Percentiles rank a stretch among this genome's conserved stretches.
phyloP scores from a whole-genome alignment of 2,329 filamentous ascomycete genomes.

The Aspergillus latus region DNA sequence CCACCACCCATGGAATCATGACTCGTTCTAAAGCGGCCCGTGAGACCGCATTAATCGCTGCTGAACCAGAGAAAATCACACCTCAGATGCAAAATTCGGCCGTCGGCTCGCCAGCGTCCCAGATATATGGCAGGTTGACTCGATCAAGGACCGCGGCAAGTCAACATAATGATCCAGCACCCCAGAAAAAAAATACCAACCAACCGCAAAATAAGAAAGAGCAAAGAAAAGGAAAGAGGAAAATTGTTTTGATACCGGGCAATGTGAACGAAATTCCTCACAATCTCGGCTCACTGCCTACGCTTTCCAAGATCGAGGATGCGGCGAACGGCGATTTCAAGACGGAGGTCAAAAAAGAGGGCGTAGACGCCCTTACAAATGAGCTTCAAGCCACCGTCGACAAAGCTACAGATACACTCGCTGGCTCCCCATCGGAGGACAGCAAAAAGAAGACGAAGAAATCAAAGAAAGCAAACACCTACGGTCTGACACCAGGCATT shows the following conservation, averaged over 20 bases:
- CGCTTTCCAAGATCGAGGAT: not conserved
- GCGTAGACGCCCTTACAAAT: conserved; percentile 5
- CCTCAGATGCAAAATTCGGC: conserved; percentile 43
- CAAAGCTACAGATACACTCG: conserved; percentile 18
- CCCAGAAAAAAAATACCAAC: conserved; percentile 31
- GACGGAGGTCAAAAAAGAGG: conserved; percentile 18
- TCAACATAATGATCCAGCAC: not conserved
- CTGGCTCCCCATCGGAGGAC: not conserved
- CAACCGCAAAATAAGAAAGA: conserved; percentile 28
- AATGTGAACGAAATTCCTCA: conserved; percentile 54
- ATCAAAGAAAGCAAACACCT: conserved; percentile 37
- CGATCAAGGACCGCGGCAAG: not conserved
- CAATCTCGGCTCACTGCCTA: conserved; percentile 48
- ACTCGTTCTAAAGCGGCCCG: conserved; percentile 28
- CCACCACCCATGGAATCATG: conserved; percentile 15
- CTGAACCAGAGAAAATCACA: conserved; percentile 12
- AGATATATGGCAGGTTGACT: conserved; percentile 3
- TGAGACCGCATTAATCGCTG: conserved; percentile 21
- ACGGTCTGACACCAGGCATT: conserved; percentile 55
- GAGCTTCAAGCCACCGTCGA: conserved; percentile 22
- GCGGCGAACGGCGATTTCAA: not conserved
- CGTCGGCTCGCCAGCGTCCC: not conserved
- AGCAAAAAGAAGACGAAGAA: conserved; percentile 4
- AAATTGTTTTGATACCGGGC: conserved; percentile 1
- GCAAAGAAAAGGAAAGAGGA: conserved; percentile 16